A percentile compares a stretch with the other conserved stretches of the same genome.
Conservation (phyloP, 441 rosid genomes). For the Daphne laureola region DNA sequence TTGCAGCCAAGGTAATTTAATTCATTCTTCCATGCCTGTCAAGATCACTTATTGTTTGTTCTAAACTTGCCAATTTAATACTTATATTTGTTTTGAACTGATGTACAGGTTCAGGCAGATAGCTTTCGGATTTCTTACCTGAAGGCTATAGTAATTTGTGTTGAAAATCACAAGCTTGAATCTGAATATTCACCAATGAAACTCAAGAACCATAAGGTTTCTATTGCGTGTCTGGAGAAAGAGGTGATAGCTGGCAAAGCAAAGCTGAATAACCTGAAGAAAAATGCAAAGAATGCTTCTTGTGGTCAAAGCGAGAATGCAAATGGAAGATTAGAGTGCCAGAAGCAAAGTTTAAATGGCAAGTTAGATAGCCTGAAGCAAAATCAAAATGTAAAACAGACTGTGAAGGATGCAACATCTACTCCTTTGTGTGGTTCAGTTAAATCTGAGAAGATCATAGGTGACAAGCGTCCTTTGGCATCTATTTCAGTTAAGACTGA, state of each 20-base stretch:
- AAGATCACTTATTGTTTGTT: background rate
- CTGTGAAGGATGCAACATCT: background rate
- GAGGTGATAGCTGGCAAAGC: conserved; percentile 4
- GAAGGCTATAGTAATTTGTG: conserved; percentile 16
- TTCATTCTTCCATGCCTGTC: background rate
- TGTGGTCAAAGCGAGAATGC: background rate
- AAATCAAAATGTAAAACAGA: background rate
- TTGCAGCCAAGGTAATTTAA: conserved; percentile 12
- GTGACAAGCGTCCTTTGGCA: background rate
- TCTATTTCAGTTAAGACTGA: background rate
- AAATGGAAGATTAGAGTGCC: background rate
- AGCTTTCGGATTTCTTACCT: conserved; percentile 18
- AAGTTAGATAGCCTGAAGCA: background rate
- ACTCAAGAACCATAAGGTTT: conserved; percentile 11
- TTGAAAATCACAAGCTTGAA: conserved; percentile 21
- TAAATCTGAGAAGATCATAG: background rate
- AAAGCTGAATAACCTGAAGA: background rate
- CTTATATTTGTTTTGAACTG: background rate
- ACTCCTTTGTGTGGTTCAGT: background rate
- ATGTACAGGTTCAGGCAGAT: conserved; percentile 16
- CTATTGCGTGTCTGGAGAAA: background rate
- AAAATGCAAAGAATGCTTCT: background rate
- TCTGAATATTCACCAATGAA: background rate
- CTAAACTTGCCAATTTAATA: background rate
- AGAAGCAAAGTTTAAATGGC: background rate